Conservation (phyloP, 768 basidiomycete genomes). For the Russula dissimulans region DNA sequence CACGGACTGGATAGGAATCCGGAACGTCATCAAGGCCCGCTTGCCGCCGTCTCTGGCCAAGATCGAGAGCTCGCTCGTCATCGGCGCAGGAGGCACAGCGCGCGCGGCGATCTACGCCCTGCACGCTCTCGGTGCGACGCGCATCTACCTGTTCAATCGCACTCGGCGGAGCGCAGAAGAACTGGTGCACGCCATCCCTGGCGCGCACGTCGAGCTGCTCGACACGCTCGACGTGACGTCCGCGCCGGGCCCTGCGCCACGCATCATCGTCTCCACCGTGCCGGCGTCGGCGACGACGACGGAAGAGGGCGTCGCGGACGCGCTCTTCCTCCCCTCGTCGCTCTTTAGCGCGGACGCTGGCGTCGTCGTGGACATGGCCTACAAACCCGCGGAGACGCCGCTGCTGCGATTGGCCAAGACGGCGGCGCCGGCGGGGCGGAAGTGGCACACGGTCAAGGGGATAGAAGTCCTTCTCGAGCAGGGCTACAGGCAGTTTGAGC, state of each 20-base stretch:
- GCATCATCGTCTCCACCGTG: conserved; percentile 82
- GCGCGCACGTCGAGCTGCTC: conserved; percentile 50
- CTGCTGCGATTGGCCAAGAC: conserved; percentile 58
- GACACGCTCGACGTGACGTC: conserved; percentile 50
- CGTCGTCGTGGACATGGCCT: conserved; percentile 89
- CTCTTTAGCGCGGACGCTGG: conserved; percentile 57
- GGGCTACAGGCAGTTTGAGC: conserved; percentile 75
- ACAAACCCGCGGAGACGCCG: conserved; percentile 80
- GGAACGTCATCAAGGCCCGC: conserved; percentile 39
- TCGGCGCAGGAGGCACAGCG: conserved; percentile 92
- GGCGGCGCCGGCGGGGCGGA: conserved; percentile 27
- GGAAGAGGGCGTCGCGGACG: conserved; percentile 22
- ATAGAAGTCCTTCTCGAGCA: conserved; percentile 84
- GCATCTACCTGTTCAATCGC: conserved; percentile 84
- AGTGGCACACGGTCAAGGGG: conserved; percentile 70
- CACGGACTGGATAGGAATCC: conserved; percentile 92
- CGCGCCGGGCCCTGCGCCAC: conserved; percentile 37
- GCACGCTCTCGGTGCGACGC: conserved; percentile 52
- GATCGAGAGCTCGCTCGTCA: conserved; percentile 60
- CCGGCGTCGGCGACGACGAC: conserved; percentile 57
- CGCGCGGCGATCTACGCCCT: conserved; percentile 92
- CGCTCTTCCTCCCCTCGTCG: conserved; percentile 43
- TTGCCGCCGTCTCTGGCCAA: conserved; percentile 30
- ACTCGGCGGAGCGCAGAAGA: conserved; percentile 65
- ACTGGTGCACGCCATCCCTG: conserved; percentile 60